Conservation (phyloP, 148 eudicot species). For the Amaranthus palmeri region DNA sequence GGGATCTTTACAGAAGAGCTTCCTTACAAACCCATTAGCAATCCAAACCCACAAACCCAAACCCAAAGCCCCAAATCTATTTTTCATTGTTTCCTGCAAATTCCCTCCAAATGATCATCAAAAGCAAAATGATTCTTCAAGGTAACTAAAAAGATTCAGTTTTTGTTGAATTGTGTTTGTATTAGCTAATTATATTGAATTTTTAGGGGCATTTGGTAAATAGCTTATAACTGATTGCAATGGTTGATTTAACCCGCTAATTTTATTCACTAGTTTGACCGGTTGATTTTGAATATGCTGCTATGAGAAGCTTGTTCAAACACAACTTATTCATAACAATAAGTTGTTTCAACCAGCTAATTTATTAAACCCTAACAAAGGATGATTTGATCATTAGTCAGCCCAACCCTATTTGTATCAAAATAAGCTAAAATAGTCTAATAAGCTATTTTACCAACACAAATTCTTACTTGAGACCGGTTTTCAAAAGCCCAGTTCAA, state of each 20-base stretch:
- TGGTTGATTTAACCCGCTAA: not conserved
- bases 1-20: constrained; percentile 48
- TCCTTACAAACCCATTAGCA: constrained; percentile 43
- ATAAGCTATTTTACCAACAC: too few relatives aligned
- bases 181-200: not conserved
- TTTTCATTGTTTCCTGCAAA: constrained; percentile 43
- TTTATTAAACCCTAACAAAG: too few relatives aligned
- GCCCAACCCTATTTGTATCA: too few relatives aligned
- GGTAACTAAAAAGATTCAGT: constrained; percentile 14
- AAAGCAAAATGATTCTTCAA: constrained; percentile 33
- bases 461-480: too few relatives aligned
- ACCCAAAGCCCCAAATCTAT: constrained; percentile 18
- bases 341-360: not conserved
- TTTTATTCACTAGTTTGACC: too few relatives aligned
- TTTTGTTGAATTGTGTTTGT: not conserved
- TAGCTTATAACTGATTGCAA: not conserved
- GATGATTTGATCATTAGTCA: too few relatives aligned
- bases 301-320: too few relatives aligned
- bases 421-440: too few relatives aligned
- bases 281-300: not conserved
- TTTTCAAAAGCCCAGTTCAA: too few relatives aligned
- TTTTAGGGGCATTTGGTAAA: not conserved
- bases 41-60: constrained; percentile 35
- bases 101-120: constrained; percentile 33
- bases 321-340: too few relatives aligned